Evolutionary conservation across 768 basidiomycete species (phyloP).

Genomic region (Suillus subalutaceus): DNA sequence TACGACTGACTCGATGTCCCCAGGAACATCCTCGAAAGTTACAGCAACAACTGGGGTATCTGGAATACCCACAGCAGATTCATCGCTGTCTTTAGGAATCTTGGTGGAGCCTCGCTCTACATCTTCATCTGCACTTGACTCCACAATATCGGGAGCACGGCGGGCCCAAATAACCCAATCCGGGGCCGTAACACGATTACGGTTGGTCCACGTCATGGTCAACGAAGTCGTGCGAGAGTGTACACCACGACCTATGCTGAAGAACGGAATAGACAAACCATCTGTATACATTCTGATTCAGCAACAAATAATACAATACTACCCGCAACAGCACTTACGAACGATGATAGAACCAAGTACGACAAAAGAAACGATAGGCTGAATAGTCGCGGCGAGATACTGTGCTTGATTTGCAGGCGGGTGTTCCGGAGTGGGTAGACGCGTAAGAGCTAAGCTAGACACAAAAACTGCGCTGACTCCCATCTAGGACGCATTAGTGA

Average conservation of each 20-base stretch:
- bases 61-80: neutral
- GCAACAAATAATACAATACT: neutral
- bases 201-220: slow-evolving; percentile 44
- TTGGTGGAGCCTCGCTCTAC: slow-evolving; percentile 25
- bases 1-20: neutral
- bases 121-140: slow-evolving; percentile 11
- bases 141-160: slow-evolving; percentile 13
- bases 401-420: slow-evolving; percentile 75
- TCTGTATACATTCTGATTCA: slow-evolving; percentile 38
- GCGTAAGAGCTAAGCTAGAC: slow-evolving; percentile 67
- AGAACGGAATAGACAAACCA: slow-evolving; percentile 72
- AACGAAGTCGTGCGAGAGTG: slow-evolving; percentile 51
- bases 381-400: slow-evolving; percentile 67
- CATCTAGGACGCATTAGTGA: slow-evolving; percentile 53
- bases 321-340: slow-evolving; percentile 51
- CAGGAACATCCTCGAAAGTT: neutral
- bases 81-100: neutral
- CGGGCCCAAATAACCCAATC: slow-evolving; percentile 50
- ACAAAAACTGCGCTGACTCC: slow-evolving; percentile 93
- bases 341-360: slow-evolving; percentile 86
- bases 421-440: slow-evolving; percentile 55
- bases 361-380: slow-evolving; percentile 86
- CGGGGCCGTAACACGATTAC: slow-evolving; percentile 32
- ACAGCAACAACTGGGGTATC: neutral
- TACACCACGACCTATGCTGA: slow-evolving; percentile 52